Evolutionary conservation across 176 grass and related monocot species (phyloP), one percentile per base, ranked within the genome.

Genomic region (Thalia dealbata): DNA sequence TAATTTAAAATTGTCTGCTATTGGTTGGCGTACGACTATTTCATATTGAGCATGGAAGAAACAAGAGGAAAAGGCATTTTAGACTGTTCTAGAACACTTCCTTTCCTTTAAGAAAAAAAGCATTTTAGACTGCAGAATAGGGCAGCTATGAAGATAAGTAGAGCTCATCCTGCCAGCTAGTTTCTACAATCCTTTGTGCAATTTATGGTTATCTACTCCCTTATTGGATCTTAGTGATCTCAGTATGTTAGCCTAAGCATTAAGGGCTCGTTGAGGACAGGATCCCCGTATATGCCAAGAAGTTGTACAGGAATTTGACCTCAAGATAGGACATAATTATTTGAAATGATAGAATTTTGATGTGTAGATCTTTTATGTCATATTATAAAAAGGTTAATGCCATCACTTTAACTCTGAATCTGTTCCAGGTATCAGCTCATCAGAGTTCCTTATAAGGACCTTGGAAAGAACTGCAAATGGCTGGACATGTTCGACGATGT

Each of bases 401-500:
- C 54, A 1, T 19, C n/a, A 19, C 18, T 58, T 58, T 6, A 21
- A 56, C 52, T 58, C 27, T 63, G 26, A 11, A 28, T 63, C 13
- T 22, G 9, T 8, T 45, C 7, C 80, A 99, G 95, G 81, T 95
- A 91, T 70, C 89, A 99, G 62, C 73, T 99, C 27, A 89, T 99
- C 62, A 99, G 90, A 84, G 78, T 93, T 82, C 84, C 82, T 73
- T 86, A 30, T 44, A 95, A 81, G 84, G 83, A 85, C 63, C 74
- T 99, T 68, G 71, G 48, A 32, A 81, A 83, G 45, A 99, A 99
- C 73, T 85, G 76, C 64, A 99, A 91, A 81, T 99, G 95, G 95
- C 65, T 99, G 67, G 74, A 90, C 32, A 91, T 99, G 90, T 99
- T 99, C 7, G 87, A 99, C 71, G 90, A 99, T 82, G 81, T 86